Conservation (phyloP, 192 early-diverging fungal genomes). For the Backusella macrospora region DNA sequence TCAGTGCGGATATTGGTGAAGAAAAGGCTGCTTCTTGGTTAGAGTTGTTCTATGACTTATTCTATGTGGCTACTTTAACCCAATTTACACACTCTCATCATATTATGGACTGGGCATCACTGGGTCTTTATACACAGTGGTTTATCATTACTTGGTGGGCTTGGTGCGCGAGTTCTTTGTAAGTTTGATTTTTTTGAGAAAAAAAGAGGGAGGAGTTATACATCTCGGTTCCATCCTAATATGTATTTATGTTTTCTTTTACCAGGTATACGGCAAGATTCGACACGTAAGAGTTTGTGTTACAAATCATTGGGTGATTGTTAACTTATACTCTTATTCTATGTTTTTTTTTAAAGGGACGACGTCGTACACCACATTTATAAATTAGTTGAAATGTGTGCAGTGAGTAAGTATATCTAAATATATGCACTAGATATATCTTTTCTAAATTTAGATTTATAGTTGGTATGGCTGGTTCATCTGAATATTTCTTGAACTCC, state of each 20-base stretch:
- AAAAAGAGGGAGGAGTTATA: too few relatives aligned
- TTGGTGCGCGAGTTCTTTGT: constrained; percentile 51
- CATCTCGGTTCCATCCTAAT: background rate
- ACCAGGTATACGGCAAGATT: constrained; percentile 37
- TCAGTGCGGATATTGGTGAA: constrained; percentile 44
- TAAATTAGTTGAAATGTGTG: constrained; percentile 42
- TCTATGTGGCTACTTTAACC: constrained; percentile 53
- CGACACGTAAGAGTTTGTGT: constrained; percentile 42
- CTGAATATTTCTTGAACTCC: constrained; percentile 47
- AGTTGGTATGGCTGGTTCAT: constrained; percentile 48
- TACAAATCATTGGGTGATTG: constrained; percentile 20
- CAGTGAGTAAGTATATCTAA: constrained; percentile 37
- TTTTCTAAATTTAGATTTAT: constrained; percentile 8
- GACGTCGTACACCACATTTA: constrained; percentile 42
- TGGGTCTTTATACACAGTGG: constrained; percentile 49
- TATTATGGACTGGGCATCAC: constrained; percentile 43
- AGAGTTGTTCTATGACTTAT: constrained; percentile 54
- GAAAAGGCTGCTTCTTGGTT: constrained; percentile 41
- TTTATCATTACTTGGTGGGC: constrained; percentile 57
- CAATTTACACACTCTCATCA: constrained; percentile 52
- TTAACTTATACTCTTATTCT: constrained; percentile 26
- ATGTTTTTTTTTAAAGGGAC: constrained; percentile 33
- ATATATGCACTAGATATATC: background rate
- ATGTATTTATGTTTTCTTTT: constrained; percentile 14
- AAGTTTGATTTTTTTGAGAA: constrained; percentile 15